These are phyloP conservation scores for Mycena chlorophos DNA, from an alignment of 768 basidiomycete genomes.

Conservation along the genomic window DNA sequence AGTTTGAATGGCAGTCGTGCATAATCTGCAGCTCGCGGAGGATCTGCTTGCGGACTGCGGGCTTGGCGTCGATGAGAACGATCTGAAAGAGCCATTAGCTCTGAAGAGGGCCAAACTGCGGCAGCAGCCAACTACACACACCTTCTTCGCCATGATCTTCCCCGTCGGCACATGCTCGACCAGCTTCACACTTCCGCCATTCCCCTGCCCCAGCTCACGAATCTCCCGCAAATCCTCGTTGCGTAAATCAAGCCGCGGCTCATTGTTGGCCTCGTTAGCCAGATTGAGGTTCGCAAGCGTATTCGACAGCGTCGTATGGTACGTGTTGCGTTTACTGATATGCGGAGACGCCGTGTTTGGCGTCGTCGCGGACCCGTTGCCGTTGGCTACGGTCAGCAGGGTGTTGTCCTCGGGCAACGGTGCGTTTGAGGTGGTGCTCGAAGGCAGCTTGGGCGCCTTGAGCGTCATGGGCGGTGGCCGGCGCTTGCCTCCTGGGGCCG, in stretches of 20 bases:
- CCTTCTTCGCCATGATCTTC: conserved; percentile 98
- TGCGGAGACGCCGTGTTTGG: conserved; percentile 50
- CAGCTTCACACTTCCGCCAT: conserved; percentile 96
- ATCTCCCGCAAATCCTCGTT: conserved; percentile 91
- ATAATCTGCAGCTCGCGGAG: conserved; percentile 97
- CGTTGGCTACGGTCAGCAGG: conserved; percentile 48
- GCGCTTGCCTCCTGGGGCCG: conserved; percentile 56
- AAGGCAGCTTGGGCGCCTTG: conserved; percentile 65
- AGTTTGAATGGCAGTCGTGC: conserved; percentile 92
- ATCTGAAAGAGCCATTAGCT: conserved; percentile 51
- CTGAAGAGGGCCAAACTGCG: not conserved
- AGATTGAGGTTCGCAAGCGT: conserved; percentile 86
- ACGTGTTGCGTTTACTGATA: conserved; percentile 63
- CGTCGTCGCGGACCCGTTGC: conserved; percentile 56
- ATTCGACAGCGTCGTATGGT: conserved; percentile 77
- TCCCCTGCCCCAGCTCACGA: conserved; percentile 90
- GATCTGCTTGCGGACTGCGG: conserved; percentile 94
- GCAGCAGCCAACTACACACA: conserved; percentile 34
- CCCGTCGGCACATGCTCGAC: conserved; percentile 90
- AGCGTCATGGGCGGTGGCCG: conserved; percentile 83
- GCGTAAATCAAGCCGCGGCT: conserved; percentile 75
- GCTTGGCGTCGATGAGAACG: conserved; percentile 95
- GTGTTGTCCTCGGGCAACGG: conserved; percentile 46
- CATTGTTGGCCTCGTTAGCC: conserved; percentile 83
- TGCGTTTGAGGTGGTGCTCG: conserved; percentile 41